Evolutionary conservation across 176 grass and related monocot species (phyloP).

Genomic region (Puya raimondii): DNA sequence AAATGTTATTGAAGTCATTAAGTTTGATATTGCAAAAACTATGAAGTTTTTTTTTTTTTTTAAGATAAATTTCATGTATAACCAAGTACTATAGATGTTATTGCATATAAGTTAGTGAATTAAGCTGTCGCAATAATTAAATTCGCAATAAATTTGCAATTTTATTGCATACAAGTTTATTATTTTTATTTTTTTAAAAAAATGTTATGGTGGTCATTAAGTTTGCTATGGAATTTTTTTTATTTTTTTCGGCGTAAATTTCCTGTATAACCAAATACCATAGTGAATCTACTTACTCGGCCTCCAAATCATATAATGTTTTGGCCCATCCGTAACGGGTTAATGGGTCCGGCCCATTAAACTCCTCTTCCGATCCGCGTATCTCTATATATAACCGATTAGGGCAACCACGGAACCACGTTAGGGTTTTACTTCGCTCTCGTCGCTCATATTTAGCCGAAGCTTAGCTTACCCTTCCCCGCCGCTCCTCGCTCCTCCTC

Average conservation of each 20-base stretch:
- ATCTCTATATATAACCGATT: not conserved
- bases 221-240: not conserved
- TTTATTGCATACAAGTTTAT: not conserved
- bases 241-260: not conserved
- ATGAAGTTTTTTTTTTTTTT: not conserved
- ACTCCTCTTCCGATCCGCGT: not conserved
- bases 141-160: not conserved
- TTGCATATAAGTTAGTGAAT: too few relatives aligned
- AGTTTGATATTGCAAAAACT: not conserved
- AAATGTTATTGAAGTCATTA: too few relatives aligned
- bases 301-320: not conserved
- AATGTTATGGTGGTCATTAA: not conserved
- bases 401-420: not conserved
- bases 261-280: too few relatives aligned
- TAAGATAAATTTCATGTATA: not conserved
- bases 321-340: not conserved
- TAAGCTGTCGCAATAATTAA: too few relatives aligned
- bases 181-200: not conserved
- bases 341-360: not conserved
- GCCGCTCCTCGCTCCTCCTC: slow-evolving; percentile 1
- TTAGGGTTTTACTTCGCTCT: slow-evolving; percentile 15
- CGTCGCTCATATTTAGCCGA: not conserved
- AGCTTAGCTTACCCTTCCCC: not conserved
- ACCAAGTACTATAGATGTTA: not conserved
- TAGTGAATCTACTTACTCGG: too few relatives aligned